Conservation (phyloP, 805 yeast genomes). For the Metschnikowia kunwiensis region DNA sequence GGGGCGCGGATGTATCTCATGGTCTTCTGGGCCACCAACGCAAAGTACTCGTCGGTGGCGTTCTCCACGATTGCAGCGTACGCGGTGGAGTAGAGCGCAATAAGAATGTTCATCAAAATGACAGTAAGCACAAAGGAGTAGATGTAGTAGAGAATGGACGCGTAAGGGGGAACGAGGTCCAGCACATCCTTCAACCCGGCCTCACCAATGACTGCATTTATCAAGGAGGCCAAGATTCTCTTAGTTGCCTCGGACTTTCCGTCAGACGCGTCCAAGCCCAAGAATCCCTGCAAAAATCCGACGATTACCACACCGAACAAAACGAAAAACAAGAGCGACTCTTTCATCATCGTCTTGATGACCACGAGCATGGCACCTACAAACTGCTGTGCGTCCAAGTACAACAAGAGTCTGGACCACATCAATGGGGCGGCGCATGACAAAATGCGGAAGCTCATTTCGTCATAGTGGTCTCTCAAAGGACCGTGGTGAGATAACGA, state of each 20-base stretch:
- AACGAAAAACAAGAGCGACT: slow-evolving; percentile 78
- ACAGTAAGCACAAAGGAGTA: slow-evolving; percentile 75
- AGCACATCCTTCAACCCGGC: slow-evolving; percentile 70
- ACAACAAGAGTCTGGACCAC: slow-evolving; percentile 77
- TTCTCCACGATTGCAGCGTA: slow-evolving; percentile 77
- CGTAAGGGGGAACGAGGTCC: slow-evolving; percentile 80
- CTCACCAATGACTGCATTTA: slow-evolving; percentile 70
- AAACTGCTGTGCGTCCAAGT: slow-evolving; percentile 73
- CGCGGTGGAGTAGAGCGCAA: slow-evolving; percentile 84
- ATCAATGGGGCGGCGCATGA: slow-evolving; percentile 83
- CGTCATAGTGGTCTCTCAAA: slow-evolving; percentile 41
- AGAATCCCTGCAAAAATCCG: slow-evolving; percentile 83
- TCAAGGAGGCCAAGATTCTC: slow-evolving; percentile 58
- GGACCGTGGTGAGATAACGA: slow-evolving; percentile 25
- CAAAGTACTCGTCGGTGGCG: slow-evolving; percentile 82
- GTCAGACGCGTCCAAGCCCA: slow-evolving; percentile 85
- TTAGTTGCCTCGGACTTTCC: slow-evolving; percentile 75
- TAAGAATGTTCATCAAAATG: slow-evolving; percentile 73
- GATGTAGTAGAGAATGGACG: slow-evolving; percentile 70
- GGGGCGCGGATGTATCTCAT: slow-evolving; percentile 84
- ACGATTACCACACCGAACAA: slow-evolving; percentile 64
- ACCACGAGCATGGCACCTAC: slow-evolving; percentile 90
- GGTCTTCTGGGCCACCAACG: slow-evolving; percentile 80
- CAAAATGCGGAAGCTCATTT: slow-evolving; percentile 62
- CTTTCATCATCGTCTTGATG: slow-evolving; percentile 80